Conservation (phyloP, 225 moss, liverwort and hornwort species). For the Pseudisothecium myosuroides region DNA sequence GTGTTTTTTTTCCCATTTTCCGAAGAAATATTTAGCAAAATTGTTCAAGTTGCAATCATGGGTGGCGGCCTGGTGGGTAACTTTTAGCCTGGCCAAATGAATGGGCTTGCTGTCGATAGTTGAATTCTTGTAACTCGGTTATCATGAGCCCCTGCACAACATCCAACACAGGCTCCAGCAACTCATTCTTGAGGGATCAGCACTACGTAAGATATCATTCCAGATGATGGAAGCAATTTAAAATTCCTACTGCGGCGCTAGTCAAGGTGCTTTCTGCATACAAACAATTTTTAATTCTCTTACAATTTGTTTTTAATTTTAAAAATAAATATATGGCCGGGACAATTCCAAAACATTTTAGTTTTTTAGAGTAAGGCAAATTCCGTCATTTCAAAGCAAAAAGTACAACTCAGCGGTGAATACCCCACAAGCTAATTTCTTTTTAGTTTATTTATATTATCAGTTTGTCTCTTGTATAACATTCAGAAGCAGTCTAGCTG, state of each 20-base stretch:
- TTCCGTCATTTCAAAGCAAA: neutral
- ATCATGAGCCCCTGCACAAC: neutral
- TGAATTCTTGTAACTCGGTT: neutral
- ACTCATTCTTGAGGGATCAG: neutral
- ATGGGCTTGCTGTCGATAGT: neutral
- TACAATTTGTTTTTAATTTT: neutral
- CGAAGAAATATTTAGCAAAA: neutral
- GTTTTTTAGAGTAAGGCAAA: neutral
- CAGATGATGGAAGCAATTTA: neutral
- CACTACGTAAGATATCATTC: neutral
- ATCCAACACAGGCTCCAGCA: neutral
- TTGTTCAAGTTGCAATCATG: neutral
- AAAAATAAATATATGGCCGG: no score
- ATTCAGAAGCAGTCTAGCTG: no score
- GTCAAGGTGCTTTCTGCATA: neutral
- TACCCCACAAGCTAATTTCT: no score
- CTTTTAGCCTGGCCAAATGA: neutral
- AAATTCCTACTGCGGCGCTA: neutral
- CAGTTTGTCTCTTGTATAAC: neutral
- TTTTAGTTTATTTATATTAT: neutral
- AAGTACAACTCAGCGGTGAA: no score
- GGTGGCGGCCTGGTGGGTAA: neutral
- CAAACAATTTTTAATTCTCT: neutral
- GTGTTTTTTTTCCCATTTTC: neutral
- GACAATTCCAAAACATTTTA: no score